Base-by-base conservation (phyloP, 2,329 filamentous ascomycete species). In the Diaporthe humulicola region DNA sequence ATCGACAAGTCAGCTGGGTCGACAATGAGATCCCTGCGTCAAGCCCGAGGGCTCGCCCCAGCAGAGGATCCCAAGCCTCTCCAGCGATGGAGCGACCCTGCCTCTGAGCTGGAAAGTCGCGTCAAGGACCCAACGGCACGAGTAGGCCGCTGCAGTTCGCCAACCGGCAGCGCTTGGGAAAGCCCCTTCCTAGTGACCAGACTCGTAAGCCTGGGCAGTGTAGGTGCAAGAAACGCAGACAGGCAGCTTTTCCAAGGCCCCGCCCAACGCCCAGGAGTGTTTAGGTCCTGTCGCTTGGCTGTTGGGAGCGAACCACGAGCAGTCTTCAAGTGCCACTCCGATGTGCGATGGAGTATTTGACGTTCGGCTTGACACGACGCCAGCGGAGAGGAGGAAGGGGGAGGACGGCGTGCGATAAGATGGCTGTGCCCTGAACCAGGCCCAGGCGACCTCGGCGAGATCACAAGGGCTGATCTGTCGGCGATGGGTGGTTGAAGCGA, bases 171-270 rank as follows among this genome's bases (percentile, higher is more conserved):
- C 61, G 36, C 61, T 52, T 67, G 61, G 61, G 22, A 38, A 42
- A 28, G 61, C 61, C 61, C 61, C 61, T 67, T 67, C 61, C 61
- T 67, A 67, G n/a, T 67, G 42, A 36, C 61, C 42, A n/a, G 28
- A 15, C 25, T 52, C 61, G 45, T 17, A 64, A 67, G 25, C 61
- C 42, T 50, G 42, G 42, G 19, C 61, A 50, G 61, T 67, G 15
- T 67, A 67, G 61, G 61, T 50, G 61, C 61, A 33, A 67, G 61
- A 50, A 52, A 38, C 22, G 61, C 61, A 67, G 19, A 67, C 61
- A 67, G 61, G 61, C 61, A 67, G 61, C 61, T 50, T 52, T 67
- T 50, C 61, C 42, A 67, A 52, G 42, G 61, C 61, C 61, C 61
- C 61, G 61, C 61, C 61, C 61, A 64, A 67, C 42, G 30, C 61